These are phyloP conservation scores for Oenanthe sinensis DNA, from an alignment of 129 eudicot species.

Conservation along the genomic window DNA sequence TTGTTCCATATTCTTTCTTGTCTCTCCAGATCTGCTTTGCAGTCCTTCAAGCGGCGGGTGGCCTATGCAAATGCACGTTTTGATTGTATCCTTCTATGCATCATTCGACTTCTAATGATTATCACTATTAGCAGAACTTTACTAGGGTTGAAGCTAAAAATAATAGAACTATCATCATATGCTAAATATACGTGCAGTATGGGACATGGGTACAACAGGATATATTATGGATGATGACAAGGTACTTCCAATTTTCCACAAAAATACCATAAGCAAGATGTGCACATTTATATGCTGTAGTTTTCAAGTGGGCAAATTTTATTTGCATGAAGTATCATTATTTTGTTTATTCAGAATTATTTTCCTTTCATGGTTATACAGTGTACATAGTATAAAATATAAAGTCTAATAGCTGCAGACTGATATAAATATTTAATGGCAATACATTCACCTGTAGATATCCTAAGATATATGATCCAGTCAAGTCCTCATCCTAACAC, in stretches of 20 bases:
- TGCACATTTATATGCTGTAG: neutral
- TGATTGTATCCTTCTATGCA: conserved; percentile 67
- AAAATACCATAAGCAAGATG: neutral
- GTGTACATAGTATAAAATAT: neutral
- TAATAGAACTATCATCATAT: neutral
- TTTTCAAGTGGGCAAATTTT: neutral
- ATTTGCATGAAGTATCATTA: neutral
- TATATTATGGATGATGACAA: neutral
- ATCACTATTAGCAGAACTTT: neutral
- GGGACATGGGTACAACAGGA: neutral
- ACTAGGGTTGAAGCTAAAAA: neutral
- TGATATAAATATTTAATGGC: neutral
- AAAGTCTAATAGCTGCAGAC: neutral
- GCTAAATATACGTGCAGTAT: neutral
- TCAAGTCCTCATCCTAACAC: neutral
- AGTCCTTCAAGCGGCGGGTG: conserved; percentile 74
- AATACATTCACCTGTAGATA: neutral
- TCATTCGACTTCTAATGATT: neutral
- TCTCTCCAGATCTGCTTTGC: conserved; percentile 67
- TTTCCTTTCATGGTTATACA: neutral
- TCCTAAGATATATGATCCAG: neutral
- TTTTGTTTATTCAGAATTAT: neutral
- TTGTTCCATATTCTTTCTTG: conserved; percentile 3
- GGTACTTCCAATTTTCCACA: neutral
- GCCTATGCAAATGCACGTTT: conserved; percentile 81